Conservation (phyloP, 768 basidiomycete species). For the Suillus weaverae region DNA sequence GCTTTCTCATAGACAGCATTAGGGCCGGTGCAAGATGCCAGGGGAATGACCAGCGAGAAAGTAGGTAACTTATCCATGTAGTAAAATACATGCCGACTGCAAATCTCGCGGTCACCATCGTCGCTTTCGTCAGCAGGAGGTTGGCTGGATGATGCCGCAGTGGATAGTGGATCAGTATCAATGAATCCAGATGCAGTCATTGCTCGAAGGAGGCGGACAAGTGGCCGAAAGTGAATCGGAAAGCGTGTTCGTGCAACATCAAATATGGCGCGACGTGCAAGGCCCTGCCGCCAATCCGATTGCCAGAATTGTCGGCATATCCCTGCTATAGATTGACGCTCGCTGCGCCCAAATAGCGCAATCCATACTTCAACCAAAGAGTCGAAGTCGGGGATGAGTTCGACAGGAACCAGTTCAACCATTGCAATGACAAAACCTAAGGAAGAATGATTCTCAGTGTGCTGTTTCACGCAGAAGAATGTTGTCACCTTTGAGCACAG, state of each 20-base stretch:
- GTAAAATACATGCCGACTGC: constrained; percentile 69
- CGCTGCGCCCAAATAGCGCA: constrained; percentile 73
- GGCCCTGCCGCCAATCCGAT: constrained; percentile 65
- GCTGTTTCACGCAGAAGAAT: neutral
- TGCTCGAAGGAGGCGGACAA: constrained; percentile 71
- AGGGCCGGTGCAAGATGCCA: constrained; percentile 59
- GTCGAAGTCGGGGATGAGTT: constrained; percentile 75
- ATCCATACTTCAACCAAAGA: constrained; percentile 75
- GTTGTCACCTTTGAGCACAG: constrained; percentile 76
- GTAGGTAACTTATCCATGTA: constrained; percentile 73
- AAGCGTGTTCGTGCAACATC: constrained; percentile 83
- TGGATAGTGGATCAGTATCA: constrained; percentile 67
- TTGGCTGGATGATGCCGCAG: constrained; percentile 42
- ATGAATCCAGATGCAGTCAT: constrained; percentile 78
- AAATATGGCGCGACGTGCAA: constrained; percentile 74
- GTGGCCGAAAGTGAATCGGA: constrained; percentile 71
- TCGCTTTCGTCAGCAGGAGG: constrained; percentile 39
- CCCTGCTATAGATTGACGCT: constrained; percentile 57
- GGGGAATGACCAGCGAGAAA: constrained; percentile 72
- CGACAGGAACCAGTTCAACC: constrained; percentile 72
- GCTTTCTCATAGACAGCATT: constrained; percentile 73
- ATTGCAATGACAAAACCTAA: constrained; percentile 76
- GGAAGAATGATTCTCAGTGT: constrained; percentile 9
- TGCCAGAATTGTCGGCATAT: constrained; percentile 86
- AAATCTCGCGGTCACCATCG: constrained; percentile 53